phyloP scores from a whole-genome alignment of 805 yeast genomes.

The Saccharomycopsis schoenii region DNA sequence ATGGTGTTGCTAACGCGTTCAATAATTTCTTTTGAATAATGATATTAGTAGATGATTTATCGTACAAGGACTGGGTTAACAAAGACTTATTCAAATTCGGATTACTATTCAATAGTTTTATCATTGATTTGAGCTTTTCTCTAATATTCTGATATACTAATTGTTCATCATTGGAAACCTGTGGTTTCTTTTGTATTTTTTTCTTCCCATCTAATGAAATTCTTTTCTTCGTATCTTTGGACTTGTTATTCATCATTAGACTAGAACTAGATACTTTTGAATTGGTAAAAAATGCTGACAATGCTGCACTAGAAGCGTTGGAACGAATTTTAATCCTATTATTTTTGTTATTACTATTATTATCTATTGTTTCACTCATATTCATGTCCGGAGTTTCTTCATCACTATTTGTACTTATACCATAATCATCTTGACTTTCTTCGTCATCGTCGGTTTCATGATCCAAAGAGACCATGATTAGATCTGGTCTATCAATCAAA shows the following conservation, averaged over 20 bases:
- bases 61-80: not conserved
- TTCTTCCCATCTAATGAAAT: not conserved
- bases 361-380: not conserved
- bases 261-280: not conserved
- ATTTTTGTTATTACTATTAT: not conserved
- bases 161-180: slow-evolving; percentile 3
- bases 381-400: not conserved
- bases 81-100: slow-evolving; percentile 2
- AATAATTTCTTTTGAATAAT: slow-evolving; percentile 37
- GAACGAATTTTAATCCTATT: slow-evolving; percentile 24
- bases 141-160: slow-evolving; percentile 9
- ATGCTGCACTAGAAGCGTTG: slow-evolving; percentile 34
- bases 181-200: not conserved
- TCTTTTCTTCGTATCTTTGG: not conserved
- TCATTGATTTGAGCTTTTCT: slow-evolving; percentile 13
- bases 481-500: slow-evolving; percentile 51
- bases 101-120: slow-evolving; percentile 10
- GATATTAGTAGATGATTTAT: slow-evolving; percentile 17
- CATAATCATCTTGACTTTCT: not conserved
- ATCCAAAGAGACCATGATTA: slow-evolving; percentile 22
- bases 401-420: not conserved
- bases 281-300: slow-evolving; percentile 27
- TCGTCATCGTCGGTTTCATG: not conserved
- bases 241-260: not conserved
- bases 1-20: slow-evolving; percentile 61